Evolutionary conservation across 2,329 filamentous ascomycete genomes (phyloP).

Genomic region (Venturia asperata): DNA sequence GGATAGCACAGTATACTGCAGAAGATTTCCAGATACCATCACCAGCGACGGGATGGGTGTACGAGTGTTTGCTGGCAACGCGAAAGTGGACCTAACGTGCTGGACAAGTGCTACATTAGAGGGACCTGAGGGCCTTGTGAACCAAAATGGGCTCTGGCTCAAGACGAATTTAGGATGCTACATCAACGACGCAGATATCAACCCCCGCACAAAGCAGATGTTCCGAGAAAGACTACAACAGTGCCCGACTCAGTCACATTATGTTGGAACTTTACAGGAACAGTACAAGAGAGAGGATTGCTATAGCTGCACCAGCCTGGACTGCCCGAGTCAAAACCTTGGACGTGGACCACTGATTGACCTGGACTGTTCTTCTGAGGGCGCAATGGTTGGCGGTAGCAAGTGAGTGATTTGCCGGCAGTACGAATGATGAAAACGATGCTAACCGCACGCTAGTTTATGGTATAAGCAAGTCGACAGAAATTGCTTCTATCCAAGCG

Average conservation of each 20-base stretch:
- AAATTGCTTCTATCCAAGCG: slow-evolving; percentile 7
- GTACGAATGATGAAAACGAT: background rate
- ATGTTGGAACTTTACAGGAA: background rate
- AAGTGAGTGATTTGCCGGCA: background rate
- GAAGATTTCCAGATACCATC: slow-evolving; percentile 12
- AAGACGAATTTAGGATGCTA: slow-evolving; percentile 5
- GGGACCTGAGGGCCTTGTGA: background rate
- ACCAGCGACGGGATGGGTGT: background rate
- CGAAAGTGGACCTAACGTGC: background rate
- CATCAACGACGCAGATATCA: slow-evolving; percentile 11
- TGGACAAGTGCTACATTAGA: slow-evolving; percentile 1
- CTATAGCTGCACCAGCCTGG: slow-evolving; percentile 2
- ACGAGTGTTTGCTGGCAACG: background rate
- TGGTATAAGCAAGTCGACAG: slow-evolving; percentile 11
- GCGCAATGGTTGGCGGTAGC: background rate
- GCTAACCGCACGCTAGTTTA: background rate
- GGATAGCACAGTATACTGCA: background rate
- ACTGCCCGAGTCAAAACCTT: background rate
- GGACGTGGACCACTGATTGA: background rate
- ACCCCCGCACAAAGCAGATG: background rate
- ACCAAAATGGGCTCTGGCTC: background rate
- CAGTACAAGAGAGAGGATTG: slow-evolving; percentile 11
- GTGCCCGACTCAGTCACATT: background rate
- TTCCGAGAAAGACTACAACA: background rate
- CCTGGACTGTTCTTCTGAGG: slow-evolving; percentile 5